Evolutionary conservation across 306 rosid species (phyloP).

Genomic region (Cicer judaicum): DNA sequence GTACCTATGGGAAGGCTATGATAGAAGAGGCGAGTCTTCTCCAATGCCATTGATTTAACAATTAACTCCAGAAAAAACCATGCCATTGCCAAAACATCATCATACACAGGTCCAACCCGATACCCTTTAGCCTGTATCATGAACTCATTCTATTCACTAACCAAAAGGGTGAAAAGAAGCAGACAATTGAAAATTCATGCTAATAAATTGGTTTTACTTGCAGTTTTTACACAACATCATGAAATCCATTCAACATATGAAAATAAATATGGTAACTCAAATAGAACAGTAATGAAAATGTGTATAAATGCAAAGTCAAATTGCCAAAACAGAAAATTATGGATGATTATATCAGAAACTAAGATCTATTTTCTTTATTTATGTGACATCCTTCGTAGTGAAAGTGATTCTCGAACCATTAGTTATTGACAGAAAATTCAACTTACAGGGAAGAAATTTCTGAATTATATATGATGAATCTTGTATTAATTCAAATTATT

Average conservation of each 20-base stretch:
- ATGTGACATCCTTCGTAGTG: conserved; percentile 3
- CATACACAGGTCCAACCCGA: conserved; percentile 99
- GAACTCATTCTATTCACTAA: conserved; percentile 36
- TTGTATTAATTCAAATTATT: not conserved
- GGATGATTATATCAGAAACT: conserved; percentile 14
- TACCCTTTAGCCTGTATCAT: conserved; percentile 95
- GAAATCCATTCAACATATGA: conserved; percentile 26
- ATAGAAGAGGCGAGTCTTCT: conserved; percentile 90
- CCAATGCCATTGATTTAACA: conserved; percentile 98
- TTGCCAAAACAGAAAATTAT: conserved; percentile 19
- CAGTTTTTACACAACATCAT: conserved; percentile 22
- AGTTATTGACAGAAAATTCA: not conserved
- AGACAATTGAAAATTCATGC: conserved; percentile 35
- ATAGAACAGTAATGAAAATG: not conserved
- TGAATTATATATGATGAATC: not conserved
- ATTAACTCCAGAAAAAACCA: conserved; percentile 98
- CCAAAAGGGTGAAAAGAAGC: conserved; percentile 30
- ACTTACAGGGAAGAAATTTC: not conserved
- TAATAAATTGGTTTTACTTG: conserved; percentile 5
- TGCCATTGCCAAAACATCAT: conserved; percentile 98
- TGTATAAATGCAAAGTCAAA: not conserved
- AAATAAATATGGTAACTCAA: not conserved
- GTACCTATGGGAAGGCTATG: conserved; percentile 91
- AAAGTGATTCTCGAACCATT: conserved; percentile 1
- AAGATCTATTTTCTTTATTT: not conserved